phyloP scores from a whole-genome alignment of 2,329 filamentous ascomycete genomes.

The Diaporthe australafricana region DNA sequence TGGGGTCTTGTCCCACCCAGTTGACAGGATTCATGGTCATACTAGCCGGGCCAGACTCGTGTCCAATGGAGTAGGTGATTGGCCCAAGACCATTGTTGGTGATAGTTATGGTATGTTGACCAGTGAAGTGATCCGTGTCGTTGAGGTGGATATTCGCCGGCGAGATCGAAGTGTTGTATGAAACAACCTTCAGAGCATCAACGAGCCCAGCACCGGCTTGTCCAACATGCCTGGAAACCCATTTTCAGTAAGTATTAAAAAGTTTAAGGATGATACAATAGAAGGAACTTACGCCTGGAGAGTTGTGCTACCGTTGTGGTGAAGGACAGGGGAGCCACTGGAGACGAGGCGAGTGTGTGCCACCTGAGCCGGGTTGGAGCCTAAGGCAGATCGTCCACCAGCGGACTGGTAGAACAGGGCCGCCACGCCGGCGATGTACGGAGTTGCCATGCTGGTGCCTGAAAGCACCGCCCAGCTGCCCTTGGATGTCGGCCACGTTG shows the following conservation, averaged over 20 bases:
- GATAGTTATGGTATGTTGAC: neutral
- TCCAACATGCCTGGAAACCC: neutral
- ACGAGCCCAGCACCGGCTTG: conserved; percentile 5
- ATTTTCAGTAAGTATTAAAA: conserved; percentile 12
- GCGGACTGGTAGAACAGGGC: conserved; percentile 43
- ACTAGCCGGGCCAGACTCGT: conserved; percentile 47
- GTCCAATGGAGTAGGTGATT: conserved; percentile 48
- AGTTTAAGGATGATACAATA: neutral
- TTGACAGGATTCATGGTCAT: conserved; percentile 44
- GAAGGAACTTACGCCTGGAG: conserved; percentile 29
- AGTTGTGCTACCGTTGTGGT: conserved; percentile 28
- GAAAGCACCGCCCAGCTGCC: conserved; percentile 50
- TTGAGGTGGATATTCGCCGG: neutral
- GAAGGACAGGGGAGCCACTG: conserved; percentile 32
- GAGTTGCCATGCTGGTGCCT: conserved; percentile 58
- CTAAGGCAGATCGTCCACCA: conserved; percentile 37
- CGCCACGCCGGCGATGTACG: conserved; percentile 52
- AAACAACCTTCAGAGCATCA: conserved; percentile 1
- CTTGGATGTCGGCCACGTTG: conserved; percentile 50
- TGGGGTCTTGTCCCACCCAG: conserved; percentile 40
- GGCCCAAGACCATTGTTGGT: neutral
- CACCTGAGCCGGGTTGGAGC: conserved; percentile 5
- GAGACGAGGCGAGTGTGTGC: conserved; percentile 27
- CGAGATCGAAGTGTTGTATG: neutral
- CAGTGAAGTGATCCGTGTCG: conserved; percentile 1